Evolutionary conservation across 1,284 basidiomycete genomes (phyloP).

Genomic region (Stereum hirsutum): DNA sequence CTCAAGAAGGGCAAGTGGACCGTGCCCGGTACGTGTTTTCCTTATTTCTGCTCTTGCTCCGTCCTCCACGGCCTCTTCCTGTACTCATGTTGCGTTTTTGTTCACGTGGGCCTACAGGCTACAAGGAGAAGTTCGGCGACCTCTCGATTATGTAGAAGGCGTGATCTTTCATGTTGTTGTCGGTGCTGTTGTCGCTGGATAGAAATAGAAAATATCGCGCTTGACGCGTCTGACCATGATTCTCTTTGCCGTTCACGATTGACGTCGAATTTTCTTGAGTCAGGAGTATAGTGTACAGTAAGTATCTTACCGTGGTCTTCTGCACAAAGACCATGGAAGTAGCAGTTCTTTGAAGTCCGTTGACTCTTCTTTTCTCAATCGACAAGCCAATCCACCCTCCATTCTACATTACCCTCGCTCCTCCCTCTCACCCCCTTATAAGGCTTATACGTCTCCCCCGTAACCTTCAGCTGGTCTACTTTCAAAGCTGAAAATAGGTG

Average conservation of each 20-base stretch:
- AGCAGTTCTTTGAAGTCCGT: too few relatives aligned
- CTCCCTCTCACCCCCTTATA: conserved; percentile 58
- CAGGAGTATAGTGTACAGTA: too few relatives aligned
- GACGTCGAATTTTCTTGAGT: too few relatives aligned
- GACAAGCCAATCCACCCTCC: conserved; percentile 12
- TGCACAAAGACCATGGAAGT: too few relatives aligned
- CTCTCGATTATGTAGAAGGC: conserved; percentile 88
- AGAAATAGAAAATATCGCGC: too few relatives aligned
- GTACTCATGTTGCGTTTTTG: conserved; percentile 18
- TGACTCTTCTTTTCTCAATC: too few relatives aligned
- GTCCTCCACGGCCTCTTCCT: conserved; percentile 22
- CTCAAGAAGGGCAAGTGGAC: conserved; percentile 99
- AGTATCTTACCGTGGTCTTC: too few relatives aligned
- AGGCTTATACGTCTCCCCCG: conserved; percentile 71
- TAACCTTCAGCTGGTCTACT: conserved; percentile 81
- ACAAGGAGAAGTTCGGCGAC: conserved; percentile 93
- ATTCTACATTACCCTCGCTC: conserved; percentile 12
- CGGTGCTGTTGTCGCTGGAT: too few relatives aligned
- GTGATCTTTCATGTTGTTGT: too few relatives aligned
- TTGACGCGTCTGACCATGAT: not conserved
- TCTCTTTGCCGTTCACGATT: too few relatives aligned
- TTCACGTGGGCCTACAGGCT: conserved; percentile 29
- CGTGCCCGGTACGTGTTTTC: conserved; percentile 43
- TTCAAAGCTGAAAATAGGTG: conserved; percentile 75
- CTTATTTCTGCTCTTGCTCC: conserved; percentile 25